Evolutionary conservation across 2,329 filamentous ascomycete species (phyloP).

Genomic region (Sclerotiophoma versabilis): DNA sequence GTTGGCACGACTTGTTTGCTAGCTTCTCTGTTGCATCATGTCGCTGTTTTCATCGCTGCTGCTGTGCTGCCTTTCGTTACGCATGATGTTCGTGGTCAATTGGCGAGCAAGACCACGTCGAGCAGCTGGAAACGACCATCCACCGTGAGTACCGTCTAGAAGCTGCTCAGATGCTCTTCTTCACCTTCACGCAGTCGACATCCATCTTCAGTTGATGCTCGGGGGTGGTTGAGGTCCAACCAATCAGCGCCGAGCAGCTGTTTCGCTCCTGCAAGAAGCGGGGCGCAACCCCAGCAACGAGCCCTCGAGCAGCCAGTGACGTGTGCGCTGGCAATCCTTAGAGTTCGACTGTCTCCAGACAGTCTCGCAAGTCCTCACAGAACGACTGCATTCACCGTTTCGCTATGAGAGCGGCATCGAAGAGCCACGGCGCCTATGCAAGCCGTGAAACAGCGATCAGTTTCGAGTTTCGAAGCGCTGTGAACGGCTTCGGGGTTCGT

Average conservation of each 20-base stretch:
- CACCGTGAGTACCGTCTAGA: neutral
- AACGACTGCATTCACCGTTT: neutral
- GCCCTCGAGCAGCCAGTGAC: conserved; percentile 2
- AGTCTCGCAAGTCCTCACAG: neutral
- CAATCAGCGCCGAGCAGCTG: conserved; percentile 2
- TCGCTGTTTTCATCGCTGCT: neutral
- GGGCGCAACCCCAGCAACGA: conserved; percentile 26
- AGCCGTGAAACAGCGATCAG: conserved; percentile 9
- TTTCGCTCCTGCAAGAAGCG: conserved; percentile 5
- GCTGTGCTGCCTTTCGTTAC: neutral
- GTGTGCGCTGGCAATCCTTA: neutral
- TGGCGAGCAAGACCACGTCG: neutral
- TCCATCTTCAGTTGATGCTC: conserved; percentile 8
- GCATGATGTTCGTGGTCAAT: neutral
- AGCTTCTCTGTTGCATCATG: neutral
- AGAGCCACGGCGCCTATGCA: conserved; percentile 5
- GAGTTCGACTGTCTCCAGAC: neutral
- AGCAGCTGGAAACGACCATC: neutral
- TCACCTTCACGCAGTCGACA: neutral
- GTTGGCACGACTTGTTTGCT: neutral
- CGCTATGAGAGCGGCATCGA: neutral
- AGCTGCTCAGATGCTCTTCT: neutral
- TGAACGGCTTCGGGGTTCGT: conserved; percentile 8
- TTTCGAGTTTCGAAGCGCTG: conserved; percentile 1
- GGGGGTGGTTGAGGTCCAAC: neutral